phyloP scores from a whole-genome alignment of 164 flowering plant genomes.

The Protea cynaroides region DNA sequence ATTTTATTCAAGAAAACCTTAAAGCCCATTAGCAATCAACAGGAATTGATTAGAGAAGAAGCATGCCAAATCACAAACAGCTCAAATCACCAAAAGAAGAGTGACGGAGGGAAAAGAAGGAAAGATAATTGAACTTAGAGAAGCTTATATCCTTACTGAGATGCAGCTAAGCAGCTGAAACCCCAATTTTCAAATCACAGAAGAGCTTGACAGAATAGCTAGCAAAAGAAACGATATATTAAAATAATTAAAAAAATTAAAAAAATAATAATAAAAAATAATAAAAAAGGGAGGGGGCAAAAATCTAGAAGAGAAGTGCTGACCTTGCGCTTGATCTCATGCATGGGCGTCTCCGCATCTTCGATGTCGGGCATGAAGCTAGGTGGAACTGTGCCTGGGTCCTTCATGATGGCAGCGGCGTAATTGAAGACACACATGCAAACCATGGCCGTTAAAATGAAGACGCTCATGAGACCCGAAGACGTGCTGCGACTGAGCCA shows the following conservation, averaged over 20 bases:
- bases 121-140: not conserved
- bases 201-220: no score
- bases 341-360: constrained; percentile 57
- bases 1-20: no score
- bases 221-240: not conserved
- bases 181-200: not conserved
- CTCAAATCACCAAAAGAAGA: no score
- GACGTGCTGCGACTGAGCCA: constrained; percentile 83
- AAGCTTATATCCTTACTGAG: not conserved
- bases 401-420: constrained; percentile 42
- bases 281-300: not conserved
- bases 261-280: no score
- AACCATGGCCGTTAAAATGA: constrained; percentile 54
- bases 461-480: constrained; percentile 67
- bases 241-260: no score
- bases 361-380: constrained; percentile 73
- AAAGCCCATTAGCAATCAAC: no score
- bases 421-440: constrained; percentile 48
- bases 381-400: constrained; percentile 82
- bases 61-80: no score
- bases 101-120: no score
- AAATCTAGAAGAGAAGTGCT: not conserved
- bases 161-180: not conserved
- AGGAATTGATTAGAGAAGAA: not conserved
- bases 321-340: constrained; percentile 97